Base-by-base conservation (phyloP, 2,329 filamentous ascomycete genomes). In the Aspergillus latus region DNA sequence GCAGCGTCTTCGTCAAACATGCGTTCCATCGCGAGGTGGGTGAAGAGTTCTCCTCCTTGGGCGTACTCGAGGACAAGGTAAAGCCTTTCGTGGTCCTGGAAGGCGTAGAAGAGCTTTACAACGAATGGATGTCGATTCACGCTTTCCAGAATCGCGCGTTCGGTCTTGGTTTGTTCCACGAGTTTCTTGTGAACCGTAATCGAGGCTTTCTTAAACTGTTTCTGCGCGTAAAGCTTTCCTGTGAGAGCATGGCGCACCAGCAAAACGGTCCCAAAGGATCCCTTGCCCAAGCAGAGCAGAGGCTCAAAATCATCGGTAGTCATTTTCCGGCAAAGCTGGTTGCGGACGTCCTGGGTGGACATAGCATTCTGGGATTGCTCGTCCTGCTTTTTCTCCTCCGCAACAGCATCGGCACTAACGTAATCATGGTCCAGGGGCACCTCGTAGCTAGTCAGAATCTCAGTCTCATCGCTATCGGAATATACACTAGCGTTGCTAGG, bases 1-100 rank as follows among this genome's bases (percentile, higher is more conserved):
- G 93, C 89, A 1, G 88, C 88, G 13, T 89, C 82, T 75, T 97
- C 93, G 11, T 88, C 83, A 65, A 99, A 97, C 90, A 97, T 97
- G 72, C 91, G 90, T 73, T 97, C 92, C 63, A 91, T 88, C 57
- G 87, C 90, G 28, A 99, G 82, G 68, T 97, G 93, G n/a, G 90
- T 92, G 72, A 99, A 99, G 5, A 99, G 82, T 75, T 99, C 95
- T 55, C 95, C 94, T 37, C 95, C 95, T 73, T 96, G 90, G 4
- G 94, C 94, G 73, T 99, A 99, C 76, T 99, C 93, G 26, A 99
- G 84, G 63, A 99, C 97, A 45, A 99, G 81, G 71, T 99, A 99
- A 34, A 99, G 85, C 77, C 96, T 97, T 79, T 97, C 92, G 64
- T 92, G 91, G 69, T 99, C 94, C 75, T 99, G 94, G 75, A 99